Evolutionary conservation across 768 basidiomycete genomes (phyloP), one percentile per base, ranked within the genome.

Genomic region (Mycena amicta): DNA sequence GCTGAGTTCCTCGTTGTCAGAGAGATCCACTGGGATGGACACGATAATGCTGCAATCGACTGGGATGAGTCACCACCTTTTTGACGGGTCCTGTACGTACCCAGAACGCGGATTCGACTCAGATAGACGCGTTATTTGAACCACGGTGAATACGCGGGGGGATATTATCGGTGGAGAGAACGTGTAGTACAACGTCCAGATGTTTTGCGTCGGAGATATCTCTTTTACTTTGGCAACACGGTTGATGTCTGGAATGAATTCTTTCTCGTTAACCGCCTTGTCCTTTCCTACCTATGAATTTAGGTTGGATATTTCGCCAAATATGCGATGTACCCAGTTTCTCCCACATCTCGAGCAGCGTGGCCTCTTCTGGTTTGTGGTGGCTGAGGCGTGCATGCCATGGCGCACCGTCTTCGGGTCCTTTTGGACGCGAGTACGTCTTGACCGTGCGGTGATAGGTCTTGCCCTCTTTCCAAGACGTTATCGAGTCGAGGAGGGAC

Each of bases 111-210:
- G 83, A 30, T 78, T 72, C 3, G 74, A 68, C 41, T 83, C 78
- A 25, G 75, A 71, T 25, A 87, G 72, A 58, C 84, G 78, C 11
- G 76, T 74, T n/a, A 87, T 80, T 67, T 90, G 89, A 37, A 91
- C 71, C 31, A 86, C 87, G 2, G 89, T 91, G 71, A 92, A 93
- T 22, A 89, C 81, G 15, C 90, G 85, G 11, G 89, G 84, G 3
- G 89, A 86, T 20, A 92, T 71, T 5, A 49, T 49, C 2, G 89
- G 85, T 5, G 87, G 83, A 0, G 83, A 75, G 71, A 92, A 89
- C 2, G 80, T 87, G 71, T 93, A 93, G 70, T 84, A 83, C 59
- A 89, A 60, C 0, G 87, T 81, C 89, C 89, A 92, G 60, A 92
- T 84, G 2, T 78, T 75, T 50, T 87, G 82, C 2, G 80, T 86